These are phyloP conservation scores for Sclerospora graminicola DNA, from an alignment of 352 stramenopile species.

Conservation along the genomic window DNA sequence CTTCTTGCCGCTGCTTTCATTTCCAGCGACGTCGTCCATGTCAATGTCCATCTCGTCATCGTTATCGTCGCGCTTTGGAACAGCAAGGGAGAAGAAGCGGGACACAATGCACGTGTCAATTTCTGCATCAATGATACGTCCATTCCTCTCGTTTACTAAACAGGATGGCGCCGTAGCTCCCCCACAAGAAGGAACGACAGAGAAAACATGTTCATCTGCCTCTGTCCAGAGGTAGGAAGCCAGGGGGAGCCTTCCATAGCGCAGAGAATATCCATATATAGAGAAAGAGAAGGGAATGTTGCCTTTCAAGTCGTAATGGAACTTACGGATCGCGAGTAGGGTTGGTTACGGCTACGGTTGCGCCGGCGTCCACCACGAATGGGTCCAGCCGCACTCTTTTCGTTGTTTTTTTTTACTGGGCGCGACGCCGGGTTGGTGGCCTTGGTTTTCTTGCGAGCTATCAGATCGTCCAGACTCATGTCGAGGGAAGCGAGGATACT, in stretches of 20 bases:
- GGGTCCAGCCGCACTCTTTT: slow-evolving; percentile 29
- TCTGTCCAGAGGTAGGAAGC: slow-evolving; percentile 4
- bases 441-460: slow-evolving; percentile 64
- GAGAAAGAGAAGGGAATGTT: slow-evolving; percentile 3
- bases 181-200: not conserved
- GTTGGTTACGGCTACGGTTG: slow-evolving; percentile 46
- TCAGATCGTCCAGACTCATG: slow-evolving; percentile 81
- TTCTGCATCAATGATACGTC: slow-evolving; percentile 16
- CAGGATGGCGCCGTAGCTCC: slow-evolving; percentile 14
- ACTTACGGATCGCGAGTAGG: slow-evolving; percentile 72
- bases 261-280: slow-evolving; percentile 1
- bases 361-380: slow-evolving; percentile 28
- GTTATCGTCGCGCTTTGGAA: slow-evolving; percentile 24
- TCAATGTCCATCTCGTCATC: slow-evolving; percentile 61
- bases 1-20: slow-evolving; percentile 29
- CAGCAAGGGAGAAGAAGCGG: slow-evolving; percentile 21
- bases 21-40: slow-evolving; percentile 25
- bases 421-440: slow-evolving; percentile 36
- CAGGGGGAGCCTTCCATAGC: slow-evolving; percentile 12
- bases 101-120: slow-evolving; percentile 22
- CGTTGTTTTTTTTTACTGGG: slow-evolving; percentile 26
- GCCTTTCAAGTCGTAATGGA: slow-evolving; percentile 13
- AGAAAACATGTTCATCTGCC: no score
- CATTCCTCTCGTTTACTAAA: slow-evolving; percentile 7
- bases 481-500: slow-evolving; percentile 74